These are phyloP conservation scores for Ajuga chamaepitys DNA, from an alignment of 257 asterid genomes.

Conservation along the genomic window DNA sequence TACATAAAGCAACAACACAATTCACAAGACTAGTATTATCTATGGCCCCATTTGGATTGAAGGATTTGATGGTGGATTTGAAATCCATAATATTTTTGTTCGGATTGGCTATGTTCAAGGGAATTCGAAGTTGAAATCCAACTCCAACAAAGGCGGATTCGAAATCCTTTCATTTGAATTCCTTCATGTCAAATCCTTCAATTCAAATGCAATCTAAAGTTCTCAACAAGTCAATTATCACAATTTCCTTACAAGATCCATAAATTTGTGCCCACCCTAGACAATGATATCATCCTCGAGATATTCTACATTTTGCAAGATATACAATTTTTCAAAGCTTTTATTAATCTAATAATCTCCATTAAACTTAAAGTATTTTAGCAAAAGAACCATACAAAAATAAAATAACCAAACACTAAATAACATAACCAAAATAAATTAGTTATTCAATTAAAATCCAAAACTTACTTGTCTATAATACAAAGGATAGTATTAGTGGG, in stretches of 20 bases:
- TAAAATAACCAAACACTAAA: neutral
- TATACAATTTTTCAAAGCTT: neutral
- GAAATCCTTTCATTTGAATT: no score
- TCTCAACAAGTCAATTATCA: constrained; percentile 10
- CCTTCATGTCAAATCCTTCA: no score
- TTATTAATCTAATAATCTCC: neutral
- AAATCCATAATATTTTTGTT: no score
- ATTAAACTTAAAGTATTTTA: neutral
- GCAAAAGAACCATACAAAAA: neutral
- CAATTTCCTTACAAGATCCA: neutral
- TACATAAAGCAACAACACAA: constrained; percentile 2
- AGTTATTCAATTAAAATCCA: constrained; percentile 1
- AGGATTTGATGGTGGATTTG: no score
- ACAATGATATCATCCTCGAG: neutral
- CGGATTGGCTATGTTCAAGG: no score
- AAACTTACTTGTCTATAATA: constrained; percentile 84
- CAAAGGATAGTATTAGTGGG: constrained; percentile 55
- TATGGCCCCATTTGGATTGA: no score
- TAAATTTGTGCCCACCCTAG: neutral
- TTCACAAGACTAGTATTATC: neutral
- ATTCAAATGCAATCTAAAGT: no score
- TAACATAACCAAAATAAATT: neutral
- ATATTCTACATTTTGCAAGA: neutral
- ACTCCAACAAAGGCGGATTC: no score
- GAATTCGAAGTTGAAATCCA: no score